Evolutionary conservation across 2,329 filamentous ascomycete species (phyloP), one percentile per base, ranked within the genome.

Genomic region (Aspergillus bombycis): DNA sequence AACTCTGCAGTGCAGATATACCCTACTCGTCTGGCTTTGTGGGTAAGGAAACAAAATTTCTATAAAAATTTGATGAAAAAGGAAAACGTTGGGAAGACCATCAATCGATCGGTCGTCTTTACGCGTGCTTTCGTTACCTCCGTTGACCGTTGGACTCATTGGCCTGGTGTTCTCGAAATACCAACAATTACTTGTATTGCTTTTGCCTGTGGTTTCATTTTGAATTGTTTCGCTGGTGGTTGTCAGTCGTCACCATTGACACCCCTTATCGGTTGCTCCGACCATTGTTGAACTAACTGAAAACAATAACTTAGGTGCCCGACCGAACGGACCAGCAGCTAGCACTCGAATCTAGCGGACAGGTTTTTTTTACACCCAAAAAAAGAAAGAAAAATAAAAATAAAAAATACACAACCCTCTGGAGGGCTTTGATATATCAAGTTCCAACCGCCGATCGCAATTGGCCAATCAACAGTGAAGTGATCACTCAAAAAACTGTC

Each of bases 1-100:
- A 63, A 62, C 65, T 70, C 69, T 75, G 74, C 74, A 70, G 74
- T 63, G 74, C 74, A 76, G 74, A 70, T 71, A 69, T 63, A 62
- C 67, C 63, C 53, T 58, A 56, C 58, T 67, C 59, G 30, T 61
- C 59, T 70, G 67, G 60, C 58, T 55, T 65, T 65, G 65, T 59
- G 61, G 54, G 60, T 56, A 58, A 46, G 57, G 57, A 63, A 53
- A 60, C 57, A 41, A 50, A 59, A 52, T 45, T 21, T 19, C 23
- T 30, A 63, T 57, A 65, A 65, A 59, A 62, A 60, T 62, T 55
- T 30, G 36, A 28, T 26, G 54, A 63, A 60, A 61, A 64, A 64
- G 38, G 8, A 66, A 64, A 62, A 63, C 54, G 64, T 60, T 52
- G 28, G 28, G 48, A 30, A 34, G 46, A 30, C 26, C 54, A 61